Evolutionary conservation across 352 stramenopile genomes (phyloP).

Genomic region (Pythium dissotocum): DNA sequence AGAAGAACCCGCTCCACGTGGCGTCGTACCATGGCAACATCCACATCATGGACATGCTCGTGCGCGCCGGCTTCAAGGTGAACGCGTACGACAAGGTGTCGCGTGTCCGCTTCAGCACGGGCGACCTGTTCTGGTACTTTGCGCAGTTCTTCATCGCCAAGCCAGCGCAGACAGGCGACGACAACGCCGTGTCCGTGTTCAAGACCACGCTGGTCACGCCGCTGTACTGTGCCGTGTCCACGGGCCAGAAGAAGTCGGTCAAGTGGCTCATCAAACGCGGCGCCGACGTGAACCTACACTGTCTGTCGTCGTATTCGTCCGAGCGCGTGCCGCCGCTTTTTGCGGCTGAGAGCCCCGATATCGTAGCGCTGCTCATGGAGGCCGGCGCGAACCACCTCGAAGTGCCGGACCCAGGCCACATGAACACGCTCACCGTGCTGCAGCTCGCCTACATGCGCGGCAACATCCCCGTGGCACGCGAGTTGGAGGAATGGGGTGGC

Average conservation of each 20-base stretch:
- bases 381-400: constrained; percentile 70
- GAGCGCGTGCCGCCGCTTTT: constrained; percentile 71
- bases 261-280: constrained; percentile 57
- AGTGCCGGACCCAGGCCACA: constrained; percentile 59
- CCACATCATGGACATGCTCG: constrained; percentile 51
- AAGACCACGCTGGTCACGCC: constrained; percentile 69
- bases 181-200: constrained; percentile 64
- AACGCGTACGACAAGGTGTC: constrained; percentile 75
- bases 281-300: constrained; percentile 60
- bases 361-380: constrained; percentile 58
- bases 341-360: constrained; percentile 64
- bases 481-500: constrained; percentile 70
- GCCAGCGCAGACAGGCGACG: constrained; percentile 41
- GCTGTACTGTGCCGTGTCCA: constrained; percentile 67
- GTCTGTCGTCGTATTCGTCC: constrained; percentile 62
- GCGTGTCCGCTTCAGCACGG: constrained; percentile 72
- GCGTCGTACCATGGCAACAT: constrained; percentile 72
- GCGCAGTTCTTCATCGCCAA: constrained; percentile 63
- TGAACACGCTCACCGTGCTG: constrained; percentile 72
- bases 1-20: constrained; percentile 84
- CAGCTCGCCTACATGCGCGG: constrained; percentile 67
- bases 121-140: constrained; percentile 81
- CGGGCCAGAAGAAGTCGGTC: constrained; percentile 54
- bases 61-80: constrained; percentile 54
- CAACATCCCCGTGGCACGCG: constrained; percentile 60